Evolutionary conservation across 1,284 basidiomycete genomes (phyloP).

Genomic region (Rhodotorula mucilaginosa): DNA sequence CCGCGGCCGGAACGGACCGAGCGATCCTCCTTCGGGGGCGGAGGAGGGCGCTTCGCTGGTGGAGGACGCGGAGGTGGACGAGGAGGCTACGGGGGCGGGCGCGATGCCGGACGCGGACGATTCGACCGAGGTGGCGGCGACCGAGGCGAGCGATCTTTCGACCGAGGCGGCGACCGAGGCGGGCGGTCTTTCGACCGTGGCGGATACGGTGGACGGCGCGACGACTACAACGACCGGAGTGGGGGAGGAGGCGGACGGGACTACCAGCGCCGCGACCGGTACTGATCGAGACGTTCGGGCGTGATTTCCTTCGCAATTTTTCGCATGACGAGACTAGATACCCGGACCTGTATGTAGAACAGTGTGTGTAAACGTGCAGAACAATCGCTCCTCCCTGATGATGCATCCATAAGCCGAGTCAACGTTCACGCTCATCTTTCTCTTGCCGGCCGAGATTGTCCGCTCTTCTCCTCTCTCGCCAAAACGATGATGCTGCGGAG

Average conservation of each 20-base stretch:
- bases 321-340: too few relatives aligned
- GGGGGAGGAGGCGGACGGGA: not conserved
- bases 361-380: too few relatives aligned
- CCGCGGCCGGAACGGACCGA: conserved; percentile 68
- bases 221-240: not conserved
- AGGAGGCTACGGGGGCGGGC: conserved; percentile 32
- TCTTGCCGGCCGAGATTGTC: not conserved
- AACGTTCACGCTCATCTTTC: not conserved
- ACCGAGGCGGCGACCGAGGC: not conserved
- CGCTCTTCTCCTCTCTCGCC: too few relatives aligned
- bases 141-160: conserved; percentile 47
- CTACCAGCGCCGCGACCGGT: not conserved
- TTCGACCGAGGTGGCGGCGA: conserved; percentile 48
- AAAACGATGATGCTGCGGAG: conserved; percentile 4
- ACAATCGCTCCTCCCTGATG: too few relatives aligned
- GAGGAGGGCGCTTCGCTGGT: conserved; percentile 42
- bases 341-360: too few relatives aligned
- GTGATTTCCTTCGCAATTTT: not conserved
- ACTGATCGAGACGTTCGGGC: not conserved
- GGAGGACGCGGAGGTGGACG: conserved; percentile 47
- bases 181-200: not conserved
- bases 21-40: conserved; percentile 47
- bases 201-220: not conserved
- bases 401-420: too few relatives aligned
- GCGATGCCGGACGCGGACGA: conserved; percentile 47